phyloP scores from a whole-genome alignment of 208 protist genomes.

The Angomonas ambiguus region DNA sequence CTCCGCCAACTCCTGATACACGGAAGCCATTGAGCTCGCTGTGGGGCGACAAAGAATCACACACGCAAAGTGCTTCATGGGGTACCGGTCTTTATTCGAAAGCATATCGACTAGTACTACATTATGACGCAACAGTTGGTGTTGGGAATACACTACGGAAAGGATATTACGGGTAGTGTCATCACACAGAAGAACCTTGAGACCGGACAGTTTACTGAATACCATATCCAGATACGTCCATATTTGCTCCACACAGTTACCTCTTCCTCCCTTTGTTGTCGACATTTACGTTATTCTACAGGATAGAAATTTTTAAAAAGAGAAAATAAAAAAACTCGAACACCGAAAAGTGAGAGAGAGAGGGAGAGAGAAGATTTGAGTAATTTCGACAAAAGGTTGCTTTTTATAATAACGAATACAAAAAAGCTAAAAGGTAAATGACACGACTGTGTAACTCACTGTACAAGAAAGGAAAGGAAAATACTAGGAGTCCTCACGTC shows the following conservation, averaged over 20 bases:
- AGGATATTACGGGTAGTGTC: constrained; percentile 92
- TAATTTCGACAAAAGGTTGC: background rate
- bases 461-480: background rate
- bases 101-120: constrained; percentile 96
- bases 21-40: constrained; percentile 65
- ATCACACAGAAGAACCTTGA: constrained; percentile 96
- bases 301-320: background rate
- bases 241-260: constrained; percentile 76
- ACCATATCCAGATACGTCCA: constrained; percentile 71
- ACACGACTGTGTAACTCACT: too few relatives aligned
- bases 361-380: background rate
- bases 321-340: constrained; percentile 3
- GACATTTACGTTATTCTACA: background rate
- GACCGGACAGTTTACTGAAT: constrained; percentile 38
- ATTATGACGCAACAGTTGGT: constrained; percentile 95
- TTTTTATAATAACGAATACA: constrained; percentile 8
- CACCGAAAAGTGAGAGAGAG: background rate
- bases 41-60: constrained; percentile 91
- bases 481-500: background rate
- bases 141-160: constrained; percentile 93
- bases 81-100: constrained; percentile 76
- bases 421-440: background rate
- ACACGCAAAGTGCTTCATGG: constrained; percentile 93
- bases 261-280: constrained; percentile 11
- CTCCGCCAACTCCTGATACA: constrained; percentile 91